phyloP scores from a whole-genome alignment of 352 stramenopile species.

The Phytophthora vignae region DNA sequence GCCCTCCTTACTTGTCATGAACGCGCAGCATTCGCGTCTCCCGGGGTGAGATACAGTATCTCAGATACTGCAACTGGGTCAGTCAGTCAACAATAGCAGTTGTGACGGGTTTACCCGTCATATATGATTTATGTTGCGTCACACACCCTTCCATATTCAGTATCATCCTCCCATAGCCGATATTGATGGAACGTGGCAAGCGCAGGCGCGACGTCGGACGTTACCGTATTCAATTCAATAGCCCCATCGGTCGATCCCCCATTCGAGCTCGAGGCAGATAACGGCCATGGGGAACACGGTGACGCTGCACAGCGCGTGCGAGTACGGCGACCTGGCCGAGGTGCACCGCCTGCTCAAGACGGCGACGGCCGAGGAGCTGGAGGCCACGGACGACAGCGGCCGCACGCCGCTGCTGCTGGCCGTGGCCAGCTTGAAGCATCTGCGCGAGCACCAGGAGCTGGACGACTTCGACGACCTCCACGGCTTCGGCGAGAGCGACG shows the following conservation, averaged over 20 bases:
- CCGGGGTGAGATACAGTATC: no score
- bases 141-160: slow-evolving; percentile 7
- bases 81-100: neutral
- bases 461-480: slow-evolving; percentile 53
- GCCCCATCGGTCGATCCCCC: slow-evolving; percentile 9
- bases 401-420: slow-evolving; percentile 81
- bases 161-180: neutral
- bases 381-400: slow-evolving; percentile 76
- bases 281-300: slow-evolving; percentile 81
- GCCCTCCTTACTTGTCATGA: slow-evolving; percentile 63
- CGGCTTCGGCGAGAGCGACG: slow-evolving; percentile 36
- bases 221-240: slow-evolving; percentile 19
- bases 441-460: slow-evolving; percentile 50
- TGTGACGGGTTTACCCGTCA: neutral
- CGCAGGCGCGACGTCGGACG: slow-evolving; percentile 34
- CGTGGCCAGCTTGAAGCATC: slow-evolving; percentile 63
- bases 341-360: slow-evolving; percentile 71
- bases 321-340: slow-evolving; percentile 68
- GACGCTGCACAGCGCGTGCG: slow-evolving; percentile 85
- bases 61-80: neutral
- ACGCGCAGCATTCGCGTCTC: slow-evolving; percentile 67
- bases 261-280: slow-evolving; percentile 1
- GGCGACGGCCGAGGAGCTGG: slow-evolving; percentile 68
- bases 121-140: neutral
- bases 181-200: slow-evolving; percentile 17